Conservation (phyloP, 345 rosid genomes). For the Theobroma cacao region DNA sequence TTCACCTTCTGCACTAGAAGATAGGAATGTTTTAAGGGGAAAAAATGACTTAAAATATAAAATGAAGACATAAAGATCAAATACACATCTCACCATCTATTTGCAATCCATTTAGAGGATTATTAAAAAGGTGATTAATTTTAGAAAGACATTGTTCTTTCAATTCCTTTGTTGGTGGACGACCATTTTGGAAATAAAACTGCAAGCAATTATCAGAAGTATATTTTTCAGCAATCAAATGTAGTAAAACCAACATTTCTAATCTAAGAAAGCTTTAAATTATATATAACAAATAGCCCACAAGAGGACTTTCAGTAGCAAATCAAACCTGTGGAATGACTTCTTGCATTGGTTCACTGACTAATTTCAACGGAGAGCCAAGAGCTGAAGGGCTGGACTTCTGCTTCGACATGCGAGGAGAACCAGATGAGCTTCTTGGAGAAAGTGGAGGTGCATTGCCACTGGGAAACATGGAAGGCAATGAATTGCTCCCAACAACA, state of each 20-base stretch:
- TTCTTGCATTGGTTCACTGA: constrained; percentile 58
- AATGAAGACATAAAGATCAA: not conserved
- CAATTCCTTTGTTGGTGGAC: constrained; percentile 64
- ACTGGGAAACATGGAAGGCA: constrained; percentile 79
- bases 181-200: constrained; percentile 89
- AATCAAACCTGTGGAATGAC: constrained; percentile 82
- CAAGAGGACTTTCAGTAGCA: not conserved
- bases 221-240: not conserved
- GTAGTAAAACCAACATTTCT: not conserved
- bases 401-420: constrained; percentile 67
- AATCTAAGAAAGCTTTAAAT: constrained; percentile 7
- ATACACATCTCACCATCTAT: constrained; percentile 53
- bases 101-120: constrained; percentile 55
- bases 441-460: constrained; percentile 91
- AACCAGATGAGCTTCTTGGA: constrained; percentile 71
- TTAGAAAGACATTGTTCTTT: constrained; percentile 61
- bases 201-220: constrained; percentile 32
- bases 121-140: constrained; percentile 52
- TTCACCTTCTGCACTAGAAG: not conserved
- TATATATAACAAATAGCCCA: not conserved
- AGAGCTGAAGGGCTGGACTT: constrained; percentile 66
- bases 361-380: constrained; percentile 68
- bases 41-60: not conserved
- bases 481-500: constrained; percentile 49
- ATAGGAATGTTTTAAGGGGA: not conserved